Conservation (phyloP, 2,329 filamentous ascomycete species). For the Lachnellula cervina region DNA sequence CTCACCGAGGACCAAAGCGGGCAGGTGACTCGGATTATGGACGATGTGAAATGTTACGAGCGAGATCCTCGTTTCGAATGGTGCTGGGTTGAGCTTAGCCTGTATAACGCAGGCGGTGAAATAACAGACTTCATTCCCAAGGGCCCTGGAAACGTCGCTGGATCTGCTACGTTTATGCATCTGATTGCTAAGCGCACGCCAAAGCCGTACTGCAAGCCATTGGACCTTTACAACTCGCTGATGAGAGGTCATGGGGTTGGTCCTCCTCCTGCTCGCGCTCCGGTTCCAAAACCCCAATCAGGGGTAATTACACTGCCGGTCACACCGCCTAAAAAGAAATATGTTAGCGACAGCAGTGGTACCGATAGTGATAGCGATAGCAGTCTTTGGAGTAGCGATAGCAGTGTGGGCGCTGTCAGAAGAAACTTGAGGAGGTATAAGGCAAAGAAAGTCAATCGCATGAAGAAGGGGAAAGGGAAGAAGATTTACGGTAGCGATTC, state of each 20-base stretch:
- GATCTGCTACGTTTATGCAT: slow-evolving; percentile 14
- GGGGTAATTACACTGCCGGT: not conserved
- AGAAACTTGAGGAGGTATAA: slow-evolving; percentile 6
- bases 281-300: not conserved
- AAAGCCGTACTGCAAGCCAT: slow-evolving; percentile 9
- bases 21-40: slow-evolving; percentile 21
- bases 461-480: not conserved
- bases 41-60: slow-evolving; percentile 15
- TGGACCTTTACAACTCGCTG: slow-evolving; percentile 11
- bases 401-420: slow-evolving; percentile 7
- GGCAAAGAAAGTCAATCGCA: not conserved
- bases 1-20: slow-evolving; percentile 18
- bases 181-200: slow-evolving; percentile 16
- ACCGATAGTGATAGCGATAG: slow-evolving; percentile 8
- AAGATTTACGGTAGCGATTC: not conserved
- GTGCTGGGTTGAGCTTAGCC: slow-evolving; percentile 18
- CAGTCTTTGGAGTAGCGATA: not conserved
- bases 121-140: not conserved
- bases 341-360: slow-evolving; percentile 6
- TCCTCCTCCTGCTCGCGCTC: not conserved
- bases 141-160: not conserved
- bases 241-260: not conserved
- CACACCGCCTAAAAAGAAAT: slow-evolving; percentile 2
- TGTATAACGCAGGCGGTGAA: slow-evolving; percentile 11
- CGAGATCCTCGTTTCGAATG: slow-evolving; percentile 23